Percentiles rank a stretch among this genome's conserved stretches.
Evolutionary conservation across 768 basidiomycete species (phyloP).

Genomic region (Mycena rosella): DNA sequence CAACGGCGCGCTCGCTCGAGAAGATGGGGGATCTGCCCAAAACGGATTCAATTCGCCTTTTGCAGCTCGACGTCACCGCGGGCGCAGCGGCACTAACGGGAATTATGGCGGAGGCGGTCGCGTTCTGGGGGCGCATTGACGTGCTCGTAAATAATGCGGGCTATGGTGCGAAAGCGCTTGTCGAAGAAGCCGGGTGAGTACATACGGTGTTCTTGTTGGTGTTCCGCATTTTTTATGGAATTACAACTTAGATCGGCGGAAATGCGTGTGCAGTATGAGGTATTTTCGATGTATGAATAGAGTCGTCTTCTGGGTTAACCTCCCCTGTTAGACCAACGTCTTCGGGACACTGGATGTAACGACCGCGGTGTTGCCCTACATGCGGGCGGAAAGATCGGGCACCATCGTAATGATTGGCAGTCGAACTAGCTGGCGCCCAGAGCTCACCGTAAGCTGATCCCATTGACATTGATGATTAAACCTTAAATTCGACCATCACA

Average conservation of each 20-base stretch:
- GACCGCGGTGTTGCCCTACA: constrained; percentile 58
- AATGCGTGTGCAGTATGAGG: constrained; percentile 25
- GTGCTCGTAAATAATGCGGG: constrained; percentile 63
- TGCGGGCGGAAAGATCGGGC: constrained; percentile 45
- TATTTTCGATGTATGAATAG: not conserved
- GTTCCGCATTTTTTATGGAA: not conserved
- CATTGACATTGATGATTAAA: not conserved
- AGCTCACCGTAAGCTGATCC: constrained; percentile 21
- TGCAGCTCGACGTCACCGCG: constrained; percentile 55
- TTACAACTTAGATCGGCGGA: not conserved
- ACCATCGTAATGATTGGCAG: constrained; percentile 59
- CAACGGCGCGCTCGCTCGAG: constrained; percentile 53
- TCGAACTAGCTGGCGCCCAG: constrained; percentile 52
- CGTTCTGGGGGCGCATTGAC: constrained; percentile 55
- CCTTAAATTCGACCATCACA: not conserved
- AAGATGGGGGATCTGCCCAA: constrained; percentile 42
- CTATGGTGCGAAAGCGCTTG: constrained; percentile 46
- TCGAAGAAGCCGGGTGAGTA: constrained; percentile 57
- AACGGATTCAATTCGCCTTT: constrained; percentile 39
- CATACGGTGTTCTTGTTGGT: not conserved
- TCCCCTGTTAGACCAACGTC: constrained; percentile 49
- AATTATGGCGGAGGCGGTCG: constrained; percentile 47
- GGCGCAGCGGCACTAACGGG: constrained; percentile 44
- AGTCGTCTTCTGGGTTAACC: no score
- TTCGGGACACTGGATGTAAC: constrained; percentile 61